phyloP scores from a whole-genome alignment of 1,139 yeast genomes.

The Trichomonascaceae sp. region DNA sequence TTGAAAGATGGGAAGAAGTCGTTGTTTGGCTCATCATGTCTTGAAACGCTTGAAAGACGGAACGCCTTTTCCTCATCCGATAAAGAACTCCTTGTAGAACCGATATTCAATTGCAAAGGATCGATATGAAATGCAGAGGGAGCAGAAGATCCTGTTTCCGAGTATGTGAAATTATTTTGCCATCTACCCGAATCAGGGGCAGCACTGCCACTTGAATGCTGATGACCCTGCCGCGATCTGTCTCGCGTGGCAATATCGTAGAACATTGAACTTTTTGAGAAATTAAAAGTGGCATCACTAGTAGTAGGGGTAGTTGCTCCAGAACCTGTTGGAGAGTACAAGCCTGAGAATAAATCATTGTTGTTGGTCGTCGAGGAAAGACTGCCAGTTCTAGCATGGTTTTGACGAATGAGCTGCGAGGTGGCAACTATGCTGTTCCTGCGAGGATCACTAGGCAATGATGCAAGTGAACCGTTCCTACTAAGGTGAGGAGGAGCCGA shows the following conservation, averaged over 20 bases:
- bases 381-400: constrained; percentile 3
- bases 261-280: constrained; percentile 4
- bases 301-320: constrained; percentile 5
- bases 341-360: background rate
- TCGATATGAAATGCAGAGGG: constrained; percentile 6
- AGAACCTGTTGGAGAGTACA: constrained; percentile 6
- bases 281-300: constrained; percentile 1
- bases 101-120: constrained; percentile 7
- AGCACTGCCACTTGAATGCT: background rate
- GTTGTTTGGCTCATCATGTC: background rate
- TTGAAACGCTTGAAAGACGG: background rate
- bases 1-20: background rate
- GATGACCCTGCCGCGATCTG: background rate
- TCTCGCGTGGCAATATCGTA: constrained; percentile 6
- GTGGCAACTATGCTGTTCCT: constrained; percentile 3
- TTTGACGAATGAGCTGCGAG: constrained; percentile 3
- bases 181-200: background rate
- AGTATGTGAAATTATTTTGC: background rate
- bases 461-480: background rate
- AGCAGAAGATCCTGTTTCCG: background rate
- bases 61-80: constrained; percentile 1
- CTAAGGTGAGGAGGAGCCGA: background rate
- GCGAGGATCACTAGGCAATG: background rate
- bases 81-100: background rate
- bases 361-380: background rate